Evolutionary conservation across 2,329 filamentous ascomycete genomes (phyloP).

Genomic region (Fonsecaea nubica): DNA sequence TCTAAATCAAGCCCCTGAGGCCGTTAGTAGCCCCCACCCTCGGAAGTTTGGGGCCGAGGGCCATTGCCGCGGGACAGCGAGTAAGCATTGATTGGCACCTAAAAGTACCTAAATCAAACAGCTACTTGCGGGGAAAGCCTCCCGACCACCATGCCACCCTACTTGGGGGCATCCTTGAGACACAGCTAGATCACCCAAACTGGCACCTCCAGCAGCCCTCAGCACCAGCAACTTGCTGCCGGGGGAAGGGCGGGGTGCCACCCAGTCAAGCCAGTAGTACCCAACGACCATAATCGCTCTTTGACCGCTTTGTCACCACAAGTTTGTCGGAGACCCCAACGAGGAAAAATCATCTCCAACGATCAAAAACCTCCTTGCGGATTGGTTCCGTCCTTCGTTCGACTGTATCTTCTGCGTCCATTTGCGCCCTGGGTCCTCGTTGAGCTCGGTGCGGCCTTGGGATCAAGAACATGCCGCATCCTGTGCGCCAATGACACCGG

Average conservation of each 20-base stretch:
- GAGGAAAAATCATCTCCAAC: neutral
- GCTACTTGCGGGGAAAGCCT: neutral
- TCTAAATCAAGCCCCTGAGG: neutral
- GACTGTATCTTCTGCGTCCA: neutral
- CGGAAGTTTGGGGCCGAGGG: neutral
- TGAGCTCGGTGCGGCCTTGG: neutral
- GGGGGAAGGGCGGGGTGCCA: neutral
- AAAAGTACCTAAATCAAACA: neutral
- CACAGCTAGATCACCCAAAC: neutral
- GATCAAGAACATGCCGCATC: conserved; percentile 2
- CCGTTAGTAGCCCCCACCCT: neutral
- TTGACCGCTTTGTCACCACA: neutral
- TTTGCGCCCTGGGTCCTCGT: neutral
- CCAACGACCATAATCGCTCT: neutral
- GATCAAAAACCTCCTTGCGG: neutral
- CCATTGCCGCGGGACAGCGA: neutral
- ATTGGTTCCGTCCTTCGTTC: neutral
- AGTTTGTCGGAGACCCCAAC: neutral
- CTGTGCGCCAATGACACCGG: neutral
- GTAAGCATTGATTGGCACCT: neutral
- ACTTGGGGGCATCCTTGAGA: no score
- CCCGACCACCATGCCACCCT: no score
- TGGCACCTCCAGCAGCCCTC: neutral
- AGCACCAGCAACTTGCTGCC: neutral
- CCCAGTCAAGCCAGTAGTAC: no score